Conservation (phyloP, 179 eudicot species). For the Silene coronaria region DNA sequence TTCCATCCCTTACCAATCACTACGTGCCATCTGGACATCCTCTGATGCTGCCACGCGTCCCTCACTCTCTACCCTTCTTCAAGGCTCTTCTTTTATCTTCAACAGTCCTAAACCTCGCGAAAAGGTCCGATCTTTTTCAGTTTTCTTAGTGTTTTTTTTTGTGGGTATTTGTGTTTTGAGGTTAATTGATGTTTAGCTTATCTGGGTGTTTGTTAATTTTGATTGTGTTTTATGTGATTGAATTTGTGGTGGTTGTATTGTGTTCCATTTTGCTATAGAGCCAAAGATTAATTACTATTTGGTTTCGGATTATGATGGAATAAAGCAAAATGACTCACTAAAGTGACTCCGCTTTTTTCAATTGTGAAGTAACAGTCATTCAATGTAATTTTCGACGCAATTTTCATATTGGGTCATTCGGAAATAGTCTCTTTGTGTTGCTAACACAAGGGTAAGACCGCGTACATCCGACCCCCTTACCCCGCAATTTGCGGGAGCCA, state of each 20-base stretch:
- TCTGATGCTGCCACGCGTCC: slow-evolving; percentile 50
- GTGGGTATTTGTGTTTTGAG: not conserved
- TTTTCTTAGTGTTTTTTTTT: not conserved
- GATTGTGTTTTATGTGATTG: not conserved
- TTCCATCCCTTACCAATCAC: slow-evolving; percentile 50
- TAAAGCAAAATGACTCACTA: too few relatives aligned
- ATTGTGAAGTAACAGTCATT: too few relatives aligned
- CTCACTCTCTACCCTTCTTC: slow-evolving; percentile 36
- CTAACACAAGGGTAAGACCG: too few relatives aligned
- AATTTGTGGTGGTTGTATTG: not conserved
- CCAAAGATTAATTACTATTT: too few relatives aligned
- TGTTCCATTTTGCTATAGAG: too few relatives aligned
- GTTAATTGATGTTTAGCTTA: not conserved
- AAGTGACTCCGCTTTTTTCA: too few relatives aligned
- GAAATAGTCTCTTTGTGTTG: too few relatives aligned
- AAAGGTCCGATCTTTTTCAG: slow-evolving; percentile 37
- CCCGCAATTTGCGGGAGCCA: too few relatives aligned
- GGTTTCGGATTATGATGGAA: too few relatives aligned
- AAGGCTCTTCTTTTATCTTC: slow-evolving; percentile 50
- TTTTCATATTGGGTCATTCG: too few relatives aligned
- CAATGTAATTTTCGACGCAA: too few relatives aligned
- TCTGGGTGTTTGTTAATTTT: slow-evolving; percentile 10
- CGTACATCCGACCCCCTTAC: too few relatives aligned
- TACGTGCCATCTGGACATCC: slow-evolving; percentile 59
- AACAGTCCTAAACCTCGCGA: slow-evolving; percentile 70